Evolutionary conservation across 164 flowering plant genomes (phyloP), one percentile per base, ranked within the genome.

Genomic region (Echeveria elegans): DNA sequence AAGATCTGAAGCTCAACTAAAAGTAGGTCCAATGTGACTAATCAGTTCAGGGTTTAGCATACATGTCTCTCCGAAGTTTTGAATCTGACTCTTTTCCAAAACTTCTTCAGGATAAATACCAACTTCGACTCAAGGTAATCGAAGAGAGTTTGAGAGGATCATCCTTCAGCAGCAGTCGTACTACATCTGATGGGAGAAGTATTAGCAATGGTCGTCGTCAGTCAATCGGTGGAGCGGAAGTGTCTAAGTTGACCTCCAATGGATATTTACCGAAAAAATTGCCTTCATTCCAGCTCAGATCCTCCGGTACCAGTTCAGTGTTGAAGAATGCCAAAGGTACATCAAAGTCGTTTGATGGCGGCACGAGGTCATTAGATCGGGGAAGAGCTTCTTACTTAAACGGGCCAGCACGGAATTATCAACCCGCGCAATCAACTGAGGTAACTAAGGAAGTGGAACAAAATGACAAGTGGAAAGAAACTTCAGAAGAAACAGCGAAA

Each of bases 1-100:
- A 63, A 85, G 78, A 63, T 79, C 93, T 36, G 93, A 88, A 83
- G 90, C 90, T 64, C 87, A 82, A 48, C 50, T 88, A 59, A 88
- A 88, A 66, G 93, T 88, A 68, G 75, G 79, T 21, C 52, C n/a
- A 40, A 2, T 23, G 36, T 58, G 12, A 52, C 65, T 45, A 15
- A 4, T 10, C 47, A 1, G n/a, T 43, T 14, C 15, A 43, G 59
- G n/a, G n/a, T n/a, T n/a, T n/a, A n/a, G n/a, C 19, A 26, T 19
- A 26, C 45, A 43, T 43, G 28, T 18, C 12, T 24, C 29, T 34
- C 10, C 10, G 16, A 23, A 16, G 3, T n/a, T 38, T 23, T 24
- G 43, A 8, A 36, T 37, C 19, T 1, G n/a, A 10, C 3, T 14
- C 23, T 36, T 21, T 16, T 59, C 60, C 15, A 19, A 38, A 37